phyloP scores from a whole-genome alignment of 768 basidiomycete species.

The Macrolepiota fuliginosa region DNA sequence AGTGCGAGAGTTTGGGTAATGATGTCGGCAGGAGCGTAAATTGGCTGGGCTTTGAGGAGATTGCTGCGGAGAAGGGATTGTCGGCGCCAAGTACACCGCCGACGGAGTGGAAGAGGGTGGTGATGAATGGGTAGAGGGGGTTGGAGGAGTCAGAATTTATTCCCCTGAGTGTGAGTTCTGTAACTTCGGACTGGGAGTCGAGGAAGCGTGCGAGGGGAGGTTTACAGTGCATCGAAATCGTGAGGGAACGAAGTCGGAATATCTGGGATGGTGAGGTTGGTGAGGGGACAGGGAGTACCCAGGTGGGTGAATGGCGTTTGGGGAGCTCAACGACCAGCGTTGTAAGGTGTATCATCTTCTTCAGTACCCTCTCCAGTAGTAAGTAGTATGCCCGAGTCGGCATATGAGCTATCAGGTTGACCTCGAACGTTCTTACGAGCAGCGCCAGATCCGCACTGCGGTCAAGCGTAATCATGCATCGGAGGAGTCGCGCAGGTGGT shows the following conservation, averaged over 20 bases:
- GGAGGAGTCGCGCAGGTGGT: constrained; percentile 19
- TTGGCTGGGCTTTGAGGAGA: constrained; percentile 9
- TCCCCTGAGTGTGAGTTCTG: constrained; percentile 55
- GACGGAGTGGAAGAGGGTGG: constrained; percentile 13
- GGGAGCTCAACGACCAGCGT: constrained; percentile 52
- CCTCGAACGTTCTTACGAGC: constrained; percentile 44
- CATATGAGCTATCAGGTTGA: constrained; percentile 35
- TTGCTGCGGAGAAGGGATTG: constrained; percentile 15
- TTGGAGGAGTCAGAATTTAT: constrained; percentile 32
- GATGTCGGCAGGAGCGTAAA: constrained; percentile 37
- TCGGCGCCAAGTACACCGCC: constrained; percentile 19
- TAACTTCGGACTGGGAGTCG: constrained; percentile 43
- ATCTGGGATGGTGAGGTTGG: constrained; percentile 15
- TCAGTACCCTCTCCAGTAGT: constrained; percentile 45
- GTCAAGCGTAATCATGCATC: constrained; percentile 40
- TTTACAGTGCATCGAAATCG: constrained; percentile 57
- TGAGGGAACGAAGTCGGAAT: constrained; percentile 45
- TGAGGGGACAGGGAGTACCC: constrained; percentile 38
- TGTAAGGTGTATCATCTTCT: constrained; percentile 33
- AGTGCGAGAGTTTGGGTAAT: constrained; percentile 44
- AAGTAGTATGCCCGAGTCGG: constrained; percentile 49
- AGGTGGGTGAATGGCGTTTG: constrained; percentile 35
- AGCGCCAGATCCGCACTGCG: constrained; percentile 31
- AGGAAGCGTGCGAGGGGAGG: constrained; percentile 47
- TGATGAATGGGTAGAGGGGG: constrained; percentile 22